Percentiles rank a stretch among this genome's conserved stretches.
Evolutionary conservation across 345 rosid species (phyloP).

Genomic region (Nasturtium officinale): DNA sequence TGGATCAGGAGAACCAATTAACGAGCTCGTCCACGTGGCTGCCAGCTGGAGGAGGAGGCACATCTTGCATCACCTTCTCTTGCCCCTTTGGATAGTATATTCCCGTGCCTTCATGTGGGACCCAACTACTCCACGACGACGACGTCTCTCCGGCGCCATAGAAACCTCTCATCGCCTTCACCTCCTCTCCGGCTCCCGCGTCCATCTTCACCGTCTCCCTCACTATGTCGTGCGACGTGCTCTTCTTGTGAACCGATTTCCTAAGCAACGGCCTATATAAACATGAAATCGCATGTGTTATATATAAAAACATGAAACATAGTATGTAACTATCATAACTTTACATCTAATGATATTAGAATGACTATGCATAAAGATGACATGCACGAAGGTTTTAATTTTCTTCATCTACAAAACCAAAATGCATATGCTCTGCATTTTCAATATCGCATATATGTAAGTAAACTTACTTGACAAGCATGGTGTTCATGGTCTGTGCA

Average conservation of each 20-base stretch:
- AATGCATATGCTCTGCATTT: background rate
- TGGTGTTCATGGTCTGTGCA: constrained; percentile 43
- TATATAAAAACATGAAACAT: background rate
- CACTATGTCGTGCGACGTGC: constrained; percentile 38
- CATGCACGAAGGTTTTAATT: background rate
- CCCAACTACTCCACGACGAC: constrained; percentile 38
- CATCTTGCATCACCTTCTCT: constrained; percentile 45
- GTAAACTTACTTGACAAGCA: constrained; percentile 32
- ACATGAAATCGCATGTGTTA: background rate
- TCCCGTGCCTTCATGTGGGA: constrained; percentile 46
- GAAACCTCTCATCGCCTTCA: constrained; percentile 33
- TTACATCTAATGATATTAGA: too few species aligned
- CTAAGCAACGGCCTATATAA: constrained; percentile 43
- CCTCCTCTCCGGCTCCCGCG: constrained; percentile 25
- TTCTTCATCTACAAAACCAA: background rate
- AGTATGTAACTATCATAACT: too few species aligned
- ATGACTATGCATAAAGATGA: background rate
- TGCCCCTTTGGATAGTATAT: constrained; percentile 52
- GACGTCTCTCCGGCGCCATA: constrained; percentile 32
- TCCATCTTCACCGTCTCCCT: constrained; percentile 44
- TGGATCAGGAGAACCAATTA: constrained; percentile 42
- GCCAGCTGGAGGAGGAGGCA: constrained; percentile 47
- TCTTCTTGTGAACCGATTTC: constrained; percentile 43
- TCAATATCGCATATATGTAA: background rate
- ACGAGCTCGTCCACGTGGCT: constrained; percentile 40